Conservation (phyloP, 306 rosid genomes). For the Quercus gilva region DNA sequence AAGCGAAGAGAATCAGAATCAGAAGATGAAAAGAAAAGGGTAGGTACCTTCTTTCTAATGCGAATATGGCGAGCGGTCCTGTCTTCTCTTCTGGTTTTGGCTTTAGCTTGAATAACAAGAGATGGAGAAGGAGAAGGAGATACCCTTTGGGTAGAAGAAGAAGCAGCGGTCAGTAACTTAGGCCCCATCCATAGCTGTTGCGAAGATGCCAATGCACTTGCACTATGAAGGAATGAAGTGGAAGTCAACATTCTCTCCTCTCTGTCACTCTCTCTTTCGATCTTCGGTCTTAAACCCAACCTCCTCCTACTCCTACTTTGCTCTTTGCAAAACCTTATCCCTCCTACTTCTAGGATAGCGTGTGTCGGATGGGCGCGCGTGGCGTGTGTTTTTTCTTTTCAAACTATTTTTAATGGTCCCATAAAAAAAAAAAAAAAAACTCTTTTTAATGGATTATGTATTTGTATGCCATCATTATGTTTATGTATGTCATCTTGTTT, state of each 20-base stretch:
- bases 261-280: not conserved
- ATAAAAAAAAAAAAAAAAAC: too few relatives aligned
- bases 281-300: not conserved
- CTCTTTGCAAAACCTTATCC: conserved; percentile 27
- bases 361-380: not conserved
- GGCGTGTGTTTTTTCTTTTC: not conserved
- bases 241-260: conserved; percentile 33
- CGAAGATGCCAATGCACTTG: conserved; percentile 27
- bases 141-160: not conserved
- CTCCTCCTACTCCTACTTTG: not conserved
- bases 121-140: conserved; percentile 15
- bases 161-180: conserved; percentile 1
- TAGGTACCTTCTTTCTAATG: conserved; percentile 50
- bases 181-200: conserved; percentile 28
- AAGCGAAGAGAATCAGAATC: not conserved
- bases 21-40: not conserved
- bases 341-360: not conserved
- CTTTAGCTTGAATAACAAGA: conserved; percentile 49
- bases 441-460: too few relatives aligned
- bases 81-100: conserved; percentile 54
- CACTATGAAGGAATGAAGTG: conserved; percentile 33
- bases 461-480: too few relatives aligned
- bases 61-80: conserved; percentile 72
- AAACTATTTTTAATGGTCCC: too few relatives aligned
- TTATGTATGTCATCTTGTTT: too few relatives aligned